A percentile compares a stretch with the other conserved stretches of the same genome.
phyloP scores from a whole-genome alignment of 1,284 basidiomycete genomes.

The Earliella scabrosa region DNA sequence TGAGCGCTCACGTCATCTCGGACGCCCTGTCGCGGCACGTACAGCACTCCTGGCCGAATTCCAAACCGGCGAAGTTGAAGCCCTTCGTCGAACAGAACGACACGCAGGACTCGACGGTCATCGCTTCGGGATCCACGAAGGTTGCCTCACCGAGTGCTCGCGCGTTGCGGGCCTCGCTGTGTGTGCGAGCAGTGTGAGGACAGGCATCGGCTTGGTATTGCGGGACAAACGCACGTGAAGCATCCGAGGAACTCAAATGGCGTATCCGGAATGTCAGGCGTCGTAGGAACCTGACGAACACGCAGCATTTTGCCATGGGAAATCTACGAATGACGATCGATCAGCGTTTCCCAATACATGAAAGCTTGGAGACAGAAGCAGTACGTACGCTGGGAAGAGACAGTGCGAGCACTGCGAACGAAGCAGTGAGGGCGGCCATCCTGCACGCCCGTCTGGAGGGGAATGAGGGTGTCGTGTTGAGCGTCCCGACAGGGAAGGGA shows the following conservation, averaged over 20 bases:
- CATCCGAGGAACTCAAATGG: slow-evolving; percentile 66
- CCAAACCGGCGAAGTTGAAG: slow-evolving; percentile 67
- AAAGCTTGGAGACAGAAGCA: neutral
- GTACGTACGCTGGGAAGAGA: slow-evolving; percentile 22
- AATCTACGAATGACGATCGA: slow-evolving; percentile 4
- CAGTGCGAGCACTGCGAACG: slow-evolving; percentile 23
- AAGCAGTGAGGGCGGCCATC: slow-evolving; percentile 20
- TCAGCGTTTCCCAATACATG: neutral
- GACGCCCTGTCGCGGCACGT: slow-evolving; percentile 29
- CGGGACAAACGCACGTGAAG: slow-evolving; percentile 52
- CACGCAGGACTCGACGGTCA: slow-evolving; percentile 71
- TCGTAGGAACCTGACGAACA: slow-evolving; percentile 19
- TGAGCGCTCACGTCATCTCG: neutral
- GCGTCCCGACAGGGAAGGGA: neutral
- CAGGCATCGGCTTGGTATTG: neutral
- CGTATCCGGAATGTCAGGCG: slow-evolving; percentile 45
- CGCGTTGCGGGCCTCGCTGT: slow-evolving; percentile 42
- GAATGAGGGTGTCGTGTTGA: slow-evolving; percentile 16
- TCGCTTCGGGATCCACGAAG: slow-evolving; percentile 49
- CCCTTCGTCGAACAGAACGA: slow-evolving; percentile 54
- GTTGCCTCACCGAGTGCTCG: slow-evolving; percentile 56
- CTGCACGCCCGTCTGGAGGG: slow-evolving; percentile 9
- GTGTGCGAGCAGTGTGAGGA: no score
- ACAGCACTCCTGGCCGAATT: slow-evolving; percentile 66
- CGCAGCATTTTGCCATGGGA: slow-evolving; percentile 20